Base-by-base conservation (phyloP, 768 basidiomycete species). In the Naganishia friedmannii region DNA sequence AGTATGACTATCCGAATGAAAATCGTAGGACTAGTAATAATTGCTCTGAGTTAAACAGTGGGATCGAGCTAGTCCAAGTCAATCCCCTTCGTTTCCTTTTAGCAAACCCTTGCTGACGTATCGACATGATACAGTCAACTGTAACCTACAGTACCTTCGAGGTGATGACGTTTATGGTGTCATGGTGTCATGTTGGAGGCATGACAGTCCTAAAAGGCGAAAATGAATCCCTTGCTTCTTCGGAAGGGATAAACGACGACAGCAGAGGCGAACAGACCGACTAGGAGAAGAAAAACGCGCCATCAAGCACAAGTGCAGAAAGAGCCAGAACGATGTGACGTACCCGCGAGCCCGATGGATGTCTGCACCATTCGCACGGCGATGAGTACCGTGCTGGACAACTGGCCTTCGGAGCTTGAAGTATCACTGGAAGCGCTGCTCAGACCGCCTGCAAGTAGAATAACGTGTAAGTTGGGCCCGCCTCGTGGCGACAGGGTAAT, bases 201-300 rank as follows among this genome's bases (percentile, higher is more conserved):
- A n/a, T n/a, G n/a, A n/a, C n/a, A n/a, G n/a, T n/a, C 2, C 26
- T 73, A 77, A 58, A 76, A 77, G 39, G 74, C 74, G 60, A 77
- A 77, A 15, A 76, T 76, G 58, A 75, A 77, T 26, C 75, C 66
- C 34, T 73, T 39, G 46, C 71, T 73, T 66, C 76, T 75, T 12
- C 77, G 75, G 53, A 77, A 77, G 10, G 77, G 77, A 66, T 77
- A 77, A 8, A 76, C 71, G 0, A 75, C 74, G 32, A 76, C 58
- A 9, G 77, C 73, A 5, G 77, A 74, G 0, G 74, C 77, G 65
- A 76, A 77, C 21, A 77, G 60, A 3, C 77, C 77, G n/a, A 77
- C 73, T 42, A 29, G 23, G 10, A 63, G 60, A 13, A 63, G 39
- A 37, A 23, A 39, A 39, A 37, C 23, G 19, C 42, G 46, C 6